Base-by-base conservation (phyloP, 1,284 basidiomycete species). In the Microbotryum intermedium region DNA sequence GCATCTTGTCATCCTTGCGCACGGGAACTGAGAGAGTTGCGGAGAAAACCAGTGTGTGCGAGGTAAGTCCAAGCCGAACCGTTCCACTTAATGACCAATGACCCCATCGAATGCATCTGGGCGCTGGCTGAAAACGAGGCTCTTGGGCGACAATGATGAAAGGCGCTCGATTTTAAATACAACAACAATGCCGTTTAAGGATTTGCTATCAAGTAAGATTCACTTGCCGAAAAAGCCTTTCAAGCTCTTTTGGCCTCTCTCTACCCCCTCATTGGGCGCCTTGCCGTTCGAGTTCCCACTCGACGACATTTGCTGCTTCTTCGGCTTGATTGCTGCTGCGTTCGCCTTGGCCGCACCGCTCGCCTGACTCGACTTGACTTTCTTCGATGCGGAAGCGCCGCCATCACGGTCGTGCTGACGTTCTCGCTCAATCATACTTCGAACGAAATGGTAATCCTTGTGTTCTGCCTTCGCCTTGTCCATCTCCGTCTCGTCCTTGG, bases 401-500 rank as follows among this genome's bases (percentile, higher is more conserved):
- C 13, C 46, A 28, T 45, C 23, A 6, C 53, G 18, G 23, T 50
- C 48, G 26, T 42, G 47, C 20, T 49, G 52, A 29, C 57, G 49
- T 46, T 73, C 72, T 74, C 68, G n/a, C 60, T 62, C 60, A 84
- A 66, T 81, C 52, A 93, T 72, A 57, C 88, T 84, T 70, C 84
- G 79, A 2, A 91, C 90, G 68, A 90, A 83, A 74, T 94, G 90
- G 73, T 83, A 92, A 75, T 94, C 90, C 50, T 83, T 80, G 68
- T 94, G 90, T 72, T 93, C 90, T 68, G 80, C 74, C 59, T 79
- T 81, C 54, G 85, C 72, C 57, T 70, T 76, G 6, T 75, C 75
- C 44, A 88, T 70, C 1, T 20, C 52, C 18, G 50, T 53, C 8
- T 50, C 49, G 16, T 28, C 20, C 21, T 46, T 48, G n/a, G 47